A percentile compares a stretch with the other conserved stretches of the same genome.
Evolutionary conservation across 768 basidiomycete species (phyloP).

Genomic region (Lepiota subincarnata): DNA sequence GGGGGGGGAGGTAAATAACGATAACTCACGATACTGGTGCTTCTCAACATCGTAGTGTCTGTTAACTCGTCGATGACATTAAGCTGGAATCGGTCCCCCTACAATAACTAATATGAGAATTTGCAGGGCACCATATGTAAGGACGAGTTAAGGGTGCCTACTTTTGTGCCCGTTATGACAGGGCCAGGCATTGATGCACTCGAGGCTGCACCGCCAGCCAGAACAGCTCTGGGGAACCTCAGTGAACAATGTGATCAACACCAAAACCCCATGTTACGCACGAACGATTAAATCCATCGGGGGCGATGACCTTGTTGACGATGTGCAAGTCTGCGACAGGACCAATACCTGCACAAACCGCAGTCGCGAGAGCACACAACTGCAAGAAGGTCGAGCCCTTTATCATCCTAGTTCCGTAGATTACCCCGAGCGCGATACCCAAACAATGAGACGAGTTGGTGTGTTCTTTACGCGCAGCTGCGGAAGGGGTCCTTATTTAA

Average conservation of each 20-base stretch:
- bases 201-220: constrained; percentile 22
- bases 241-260: neutral
- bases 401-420: no score
- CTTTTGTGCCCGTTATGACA: constrained; percentile 27
- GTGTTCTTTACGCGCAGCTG: no score
- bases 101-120: no score
- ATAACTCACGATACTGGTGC: constrained; percentile 48
- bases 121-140: no score
- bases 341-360: constrained; percentile 21
- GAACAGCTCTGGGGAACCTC: constrained; percentile 23
- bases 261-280: constrained; percentile 17
- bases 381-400: neutral
- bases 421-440: no score
- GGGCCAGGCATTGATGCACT: constrained; percentile 25
- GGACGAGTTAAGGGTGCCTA: no score
- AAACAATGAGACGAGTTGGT: no score
- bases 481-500: no score
- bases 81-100: constrained; percentile 41
- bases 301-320: constrained; percentile 39
- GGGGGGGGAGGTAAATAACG: neutral
- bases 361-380: neutral
- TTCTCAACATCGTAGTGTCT: constrained; percentile 45
- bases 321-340: constrained; percentile 32
- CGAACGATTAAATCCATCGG: constrained; percentile 45
- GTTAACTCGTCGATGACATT: constrained; percentile 45